These are phyloP conservation scores for Fusarium austroafricanum DNA, from an alignment of 2,329 filamentous ascomycete species.

Conservation along the genomic window DNA sequence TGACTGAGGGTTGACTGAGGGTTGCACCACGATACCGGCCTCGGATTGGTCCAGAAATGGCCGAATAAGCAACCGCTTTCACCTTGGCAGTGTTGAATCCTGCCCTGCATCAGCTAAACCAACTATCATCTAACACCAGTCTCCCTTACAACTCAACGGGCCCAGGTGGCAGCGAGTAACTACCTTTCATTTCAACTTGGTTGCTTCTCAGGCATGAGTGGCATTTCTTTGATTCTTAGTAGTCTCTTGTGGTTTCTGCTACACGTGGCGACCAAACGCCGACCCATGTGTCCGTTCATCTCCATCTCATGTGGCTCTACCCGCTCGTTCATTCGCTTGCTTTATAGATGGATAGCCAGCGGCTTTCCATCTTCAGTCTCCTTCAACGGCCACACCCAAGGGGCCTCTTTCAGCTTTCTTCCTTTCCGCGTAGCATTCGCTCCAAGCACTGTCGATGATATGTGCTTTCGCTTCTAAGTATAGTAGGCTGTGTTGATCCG, in stretches of 20 bases:
- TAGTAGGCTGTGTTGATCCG: slow-evolving; percentile 39
- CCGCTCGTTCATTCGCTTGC: slow-evolving; percentile 38
- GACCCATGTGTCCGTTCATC: slow-evolving; percentile 39
- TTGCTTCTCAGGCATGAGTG: slow-evolving; percentile 27
- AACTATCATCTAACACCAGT: background rate
- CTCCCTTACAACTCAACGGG: slow-evolving; percentile 10
- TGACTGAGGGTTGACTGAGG: slow-evolving; percentile 10
- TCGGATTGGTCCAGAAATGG: slow-evolving; percentile 7
- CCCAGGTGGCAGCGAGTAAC: background rate
- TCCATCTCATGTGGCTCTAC: slow-evolving; percentile 38
- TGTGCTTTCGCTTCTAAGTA: slow-evolving; percentile 41
- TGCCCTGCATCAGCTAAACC: background rate
- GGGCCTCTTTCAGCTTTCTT: slow-evolving; percentile 29
- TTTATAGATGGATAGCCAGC: slow-evolving; percentile 26
- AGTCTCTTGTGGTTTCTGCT: slow-evolving; percentile 45
- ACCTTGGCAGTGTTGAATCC: background rate
- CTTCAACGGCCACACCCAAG: slow-evolving; percentile 34
- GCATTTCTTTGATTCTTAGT: slow-evolving; percentile 47
- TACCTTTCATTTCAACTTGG: background rate
- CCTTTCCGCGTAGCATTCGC: slow-evolving; percentile 24
- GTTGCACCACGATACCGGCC: background rate
- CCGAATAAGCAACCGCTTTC: background rate
- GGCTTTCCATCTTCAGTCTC: slow-evolving; percentile 23
- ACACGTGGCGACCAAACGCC: slow-evolving; percentile 43
- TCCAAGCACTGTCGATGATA: slow-evolving; percentile 23